Percentiles rank a stretch among this genome's conserved stretches.
phyloP scores from a whole-genome alignment of 148 eudicot genomes.

The Rhododendron mucronatum region DNA sequence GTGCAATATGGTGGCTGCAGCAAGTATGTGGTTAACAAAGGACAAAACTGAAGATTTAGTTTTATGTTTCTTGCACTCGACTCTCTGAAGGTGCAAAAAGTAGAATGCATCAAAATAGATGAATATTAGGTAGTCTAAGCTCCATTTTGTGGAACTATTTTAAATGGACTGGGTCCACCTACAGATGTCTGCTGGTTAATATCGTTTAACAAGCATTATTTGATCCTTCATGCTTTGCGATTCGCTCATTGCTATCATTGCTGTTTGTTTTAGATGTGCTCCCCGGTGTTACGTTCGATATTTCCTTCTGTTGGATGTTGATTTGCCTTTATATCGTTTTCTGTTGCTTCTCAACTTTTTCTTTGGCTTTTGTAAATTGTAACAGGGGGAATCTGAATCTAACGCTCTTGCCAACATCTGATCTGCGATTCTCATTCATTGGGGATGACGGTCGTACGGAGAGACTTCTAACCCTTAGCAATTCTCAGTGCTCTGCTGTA shows the following conservation, averaged over 20 bases:
- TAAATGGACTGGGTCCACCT: not conserved
- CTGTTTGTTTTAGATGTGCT: not conserved
- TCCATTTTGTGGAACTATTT: not conserved
- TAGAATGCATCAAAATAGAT: not conserved
- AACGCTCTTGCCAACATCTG: slow-evolving; percentile 78
- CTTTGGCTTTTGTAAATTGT: slow-evolving; percentile 1
- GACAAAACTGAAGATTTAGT: not conserved
- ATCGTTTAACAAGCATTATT: not conserved
- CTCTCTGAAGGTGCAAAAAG: not conserved
- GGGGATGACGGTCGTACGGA: slow-evolving; percentile 69
- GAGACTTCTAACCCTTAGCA: slow-evolving; percentile 57
- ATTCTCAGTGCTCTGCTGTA: slow-evolving; percentile 38
- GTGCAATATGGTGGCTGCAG: not conserved
- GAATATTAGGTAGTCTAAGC: not conserved
- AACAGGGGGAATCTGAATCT: slow-evolving; percentile 82
- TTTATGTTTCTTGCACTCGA: not conserved
- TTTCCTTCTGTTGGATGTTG: not conserved
- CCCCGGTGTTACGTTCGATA: not conserved
- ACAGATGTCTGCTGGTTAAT: not conserved
- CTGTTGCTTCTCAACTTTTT: slow-evolving; percentile 2
- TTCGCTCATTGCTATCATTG: not conserved
- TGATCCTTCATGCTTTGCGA: not conserved
- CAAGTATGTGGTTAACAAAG: not conserved
- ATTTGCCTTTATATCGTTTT: not conserved
- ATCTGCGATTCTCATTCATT: slow-evolving; percentile 64